Percentiles rank a stretch among this genome's conserved stretches.
These are phyloP conservation scores for Scolecobasidium constrictum DNA, from an alignment of 2,329 filamentous ascomycete species.

Conservation along the genomic window DNA sequence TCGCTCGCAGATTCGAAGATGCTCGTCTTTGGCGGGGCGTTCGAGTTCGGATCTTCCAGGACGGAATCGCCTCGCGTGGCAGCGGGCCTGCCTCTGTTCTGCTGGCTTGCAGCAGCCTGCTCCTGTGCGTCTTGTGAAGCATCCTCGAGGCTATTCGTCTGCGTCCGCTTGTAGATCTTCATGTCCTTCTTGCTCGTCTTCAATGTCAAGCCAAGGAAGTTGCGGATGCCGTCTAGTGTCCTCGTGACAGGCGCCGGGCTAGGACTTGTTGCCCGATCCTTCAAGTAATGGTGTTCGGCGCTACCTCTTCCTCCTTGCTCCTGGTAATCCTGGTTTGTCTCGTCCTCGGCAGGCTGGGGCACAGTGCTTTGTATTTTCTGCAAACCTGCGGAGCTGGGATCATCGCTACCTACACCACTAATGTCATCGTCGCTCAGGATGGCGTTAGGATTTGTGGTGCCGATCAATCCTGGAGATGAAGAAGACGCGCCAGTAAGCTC, in stretches of 20 bases:
- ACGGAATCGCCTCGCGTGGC: conserved; percentile 40
- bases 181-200: conserved; percentile 63
- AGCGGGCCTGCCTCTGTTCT: conserved; percentile 21
- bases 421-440: conserved; percentile 13
- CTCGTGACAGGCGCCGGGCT: conserved; percentile 17
- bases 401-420: conserved; percentile 9
- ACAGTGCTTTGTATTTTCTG: conserved; percentile 36
- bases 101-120: not conserved
- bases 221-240: conserved; percentile 45
- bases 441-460: conserved; percentile 12
- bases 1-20: conserved; percentile 94
- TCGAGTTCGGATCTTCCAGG: conserved; percentile 38
- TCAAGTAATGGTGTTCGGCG: conserved; percentile 16
- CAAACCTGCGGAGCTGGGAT: conserved; percentile 3
- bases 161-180: conserved; percentile 48
- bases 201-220: conserved; percentile 56
- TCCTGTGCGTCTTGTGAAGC: conserved; percentile 11
- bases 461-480: conserved; percentile 25
- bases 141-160: conserved; percentile 49
- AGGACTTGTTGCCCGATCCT: conserved; percentile 14
- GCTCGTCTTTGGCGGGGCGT: conserved; percentile 77
- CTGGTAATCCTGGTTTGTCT: conserved; percentile 56
- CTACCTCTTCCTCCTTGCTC: conserved; percentile 20
- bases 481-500: conserved; percentile 67
- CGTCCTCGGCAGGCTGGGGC: conserved; percentile 57